Conservation (phyloP, 2,329 filamentous ascomycete species). For the Colletotrichum sublineola region DNA sequence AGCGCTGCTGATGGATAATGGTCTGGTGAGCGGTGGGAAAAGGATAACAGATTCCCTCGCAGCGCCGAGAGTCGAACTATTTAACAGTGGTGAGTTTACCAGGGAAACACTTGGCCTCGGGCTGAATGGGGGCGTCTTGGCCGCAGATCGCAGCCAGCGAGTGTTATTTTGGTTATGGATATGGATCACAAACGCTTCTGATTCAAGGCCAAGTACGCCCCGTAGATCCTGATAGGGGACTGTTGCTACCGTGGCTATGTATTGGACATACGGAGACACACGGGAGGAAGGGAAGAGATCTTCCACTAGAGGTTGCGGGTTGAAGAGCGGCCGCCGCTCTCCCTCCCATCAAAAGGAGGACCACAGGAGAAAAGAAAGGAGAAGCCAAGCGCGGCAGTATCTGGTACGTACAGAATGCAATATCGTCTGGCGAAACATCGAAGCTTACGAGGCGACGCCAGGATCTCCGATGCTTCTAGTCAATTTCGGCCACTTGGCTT, state of each 20-base stretch:
- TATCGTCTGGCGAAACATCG: slow-evolving; percentile 10
- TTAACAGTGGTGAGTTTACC: slow-evolving; percentile 36
- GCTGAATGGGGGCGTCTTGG: slow-evolving; percentile 21
- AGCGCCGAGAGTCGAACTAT: slow-evolving; percentile 34
- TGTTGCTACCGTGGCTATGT: background rate
- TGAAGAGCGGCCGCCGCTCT: background rate
- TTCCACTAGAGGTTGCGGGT: background rate
- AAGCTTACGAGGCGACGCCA: slow-evolving; percentile 18
- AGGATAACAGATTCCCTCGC: slow-evolving; percentile 17
- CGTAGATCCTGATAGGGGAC: slow-evolving; percentile 25
- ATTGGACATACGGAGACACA: slow-evolving; percentile 7
- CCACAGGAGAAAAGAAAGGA: background rate
- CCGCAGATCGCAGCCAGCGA: slow-evolving; percentile 25
- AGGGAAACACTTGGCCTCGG: slow-evolving; percentile 21
- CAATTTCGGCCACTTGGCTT: slow-evolving; percentile 24
- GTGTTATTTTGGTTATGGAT: slow-evolving; percentile 11
- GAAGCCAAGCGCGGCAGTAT: slow-evolving; percentile 13
- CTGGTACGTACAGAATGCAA: slow-evolving; percentile 11
- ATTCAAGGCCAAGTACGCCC: slow-evolving; percentile 31
- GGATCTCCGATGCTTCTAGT: slow-evolving; percentile 1
- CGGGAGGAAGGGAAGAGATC: background rate
- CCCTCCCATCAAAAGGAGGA: background rate
- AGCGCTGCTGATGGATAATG: slow-evolving; percentile 39
- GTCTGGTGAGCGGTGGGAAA: slow-evolving; percentile 29
- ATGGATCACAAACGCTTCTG: slow-evolving; percentile 31